phyloP scores from a whole-genome alignment of 352 stramenopile genomes.

The Pythium oligandrum region DNA sequence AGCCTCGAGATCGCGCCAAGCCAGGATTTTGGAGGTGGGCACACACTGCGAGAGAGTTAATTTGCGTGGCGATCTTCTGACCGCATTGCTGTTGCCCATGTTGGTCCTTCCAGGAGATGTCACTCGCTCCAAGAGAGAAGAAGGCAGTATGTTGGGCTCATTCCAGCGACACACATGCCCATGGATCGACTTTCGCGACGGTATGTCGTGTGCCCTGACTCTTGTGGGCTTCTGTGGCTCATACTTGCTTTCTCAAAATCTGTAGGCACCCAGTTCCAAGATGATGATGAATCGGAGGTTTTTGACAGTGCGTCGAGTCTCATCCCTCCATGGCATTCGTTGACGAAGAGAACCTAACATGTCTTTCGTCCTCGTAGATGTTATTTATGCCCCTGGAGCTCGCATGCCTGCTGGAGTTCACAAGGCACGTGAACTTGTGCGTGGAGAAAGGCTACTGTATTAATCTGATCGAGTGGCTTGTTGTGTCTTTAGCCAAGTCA shows the following conservation, averaged over 20 bases:
- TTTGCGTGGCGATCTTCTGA: neutral
- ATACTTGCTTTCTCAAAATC: neutral
- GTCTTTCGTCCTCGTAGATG: neutral
- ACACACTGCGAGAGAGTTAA: neutral
- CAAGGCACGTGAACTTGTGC: neutral
- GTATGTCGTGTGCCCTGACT: constrained; percentile 6
- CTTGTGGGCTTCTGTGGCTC: constrained; percentile 9
- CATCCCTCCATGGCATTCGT: neutral
- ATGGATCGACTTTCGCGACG: constrained; percentile 16
- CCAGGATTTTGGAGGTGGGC: constrained; percentile 51
- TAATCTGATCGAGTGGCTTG: neutral
- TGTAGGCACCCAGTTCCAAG: constrained; percentile 37
- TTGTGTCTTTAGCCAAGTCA: no score
- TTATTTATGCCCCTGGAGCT: constrained; percentile 2
- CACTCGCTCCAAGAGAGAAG: no score
- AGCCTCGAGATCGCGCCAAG: constrained; percentile 52
- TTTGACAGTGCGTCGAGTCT: constrained; percentile 51
- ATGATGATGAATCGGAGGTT: constrained; percentile 57
- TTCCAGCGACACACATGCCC: neutral
- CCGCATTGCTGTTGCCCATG: neutral
- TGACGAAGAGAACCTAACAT: neutral
- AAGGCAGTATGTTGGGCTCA: no score
- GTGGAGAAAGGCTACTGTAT: neutral
- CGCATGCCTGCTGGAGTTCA: neutral
- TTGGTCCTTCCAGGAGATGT: no score